Evolutionary conservation across 78 protist genomes (phyloP), one percentile per base, ranked within the genome.

Genomic region (Dictyostelium purpureum): DNA sequence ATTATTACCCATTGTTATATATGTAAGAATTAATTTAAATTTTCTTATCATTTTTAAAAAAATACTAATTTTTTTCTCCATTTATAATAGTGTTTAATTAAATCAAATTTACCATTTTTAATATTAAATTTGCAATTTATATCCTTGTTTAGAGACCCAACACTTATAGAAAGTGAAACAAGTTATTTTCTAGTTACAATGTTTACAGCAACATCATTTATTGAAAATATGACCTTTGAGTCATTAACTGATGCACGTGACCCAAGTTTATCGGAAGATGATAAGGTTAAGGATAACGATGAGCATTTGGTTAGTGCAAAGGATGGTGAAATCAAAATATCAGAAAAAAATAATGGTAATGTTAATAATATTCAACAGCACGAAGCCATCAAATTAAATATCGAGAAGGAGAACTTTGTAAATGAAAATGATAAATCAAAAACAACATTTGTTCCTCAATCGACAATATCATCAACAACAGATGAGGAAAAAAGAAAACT

Each of bases 141-240:
- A 16, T 67, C 92, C 33, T 85, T 85, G 37, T 85, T 85, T 85
- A 85, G 92, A 61, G 82, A 85, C 45, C 92, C 92, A 85, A 85
- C n/a, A 40, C 73, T 85, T 12, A 85, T 85, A n/a, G 92, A 85
- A 61, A 42, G 81, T 56, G 92, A 85, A 77, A 73, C 82, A 4
- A 85, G 59, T 45, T 85, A 85, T 45, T 85, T 71, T 61, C 61
- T 85, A 16, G 82, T 85, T 43, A 85, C 92, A 35, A 28, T 85
- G 66, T 59, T 85, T 21, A 85, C 92, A 19, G 92, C 83, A n/a
- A 69, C 92, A 6, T 71, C 92, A 18, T 85, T 85, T 38, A 85
- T 85, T 47, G 75, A 85, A 33, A 59, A 85, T 61, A 85, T 85
- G 92, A 85, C 92, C 14, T n/a, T 85, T 16, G 92, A 85, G 42